phyloP scores from a whole-genome alignment of 805 yeast species.

The Barnettozyma vustinii region DNA sequence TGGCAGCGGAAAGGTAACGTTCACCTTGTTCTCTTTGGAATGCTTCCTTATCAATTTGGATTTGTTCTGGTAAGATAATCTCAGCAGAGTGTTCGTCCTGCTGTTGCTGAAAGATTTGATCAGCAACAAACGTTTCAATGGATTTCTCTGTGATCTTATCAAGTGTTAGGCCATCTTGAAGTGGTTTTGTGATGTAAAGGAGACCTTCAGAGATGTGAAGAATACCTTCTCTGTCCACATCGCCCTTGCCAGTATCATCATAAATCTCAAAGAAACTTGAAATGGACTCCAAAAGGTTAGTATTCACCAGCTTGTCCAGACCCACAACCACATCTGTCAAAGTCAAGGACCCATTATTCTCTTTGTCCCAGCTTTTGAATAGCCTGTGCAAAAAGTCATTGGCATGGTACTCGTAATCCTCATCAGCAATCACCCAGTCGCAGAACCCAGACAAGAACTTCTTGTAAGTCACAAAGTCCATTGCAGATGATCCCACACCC shows the following conservation, averaged over 20 bases:
- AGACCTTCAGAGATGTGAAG: conserved; percentile 84
- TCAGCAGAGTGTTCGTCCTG: conserved; percentile 30
- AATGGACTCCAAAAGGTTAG: conserved; percentile 73
- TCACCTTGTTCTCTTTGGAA: conserved; percentile 64
- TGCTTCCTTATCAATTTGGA: conserved; percentile 56
- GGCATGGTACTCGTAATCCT: conserved; percentile 32
- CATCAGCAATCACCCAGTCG: conserved; percentile 58
- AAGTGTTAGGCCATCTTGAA: conserved; percentile 66
- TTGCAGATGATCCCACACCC: conserved; percentile 54
- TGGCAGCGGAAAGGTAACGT: conserved; percentile 80
- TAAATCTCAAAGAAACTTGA: conserved; percentile 76
- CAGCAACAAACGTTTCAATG: conserved; percentile 65
- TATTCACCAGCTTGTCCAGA: conserved; percentile 58
- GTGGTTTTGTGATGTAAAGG: conserved; percentile 74
- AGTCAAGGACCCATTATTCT: conserved; percentile 47
- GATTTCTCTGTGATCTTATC: conserved; percentile 60
- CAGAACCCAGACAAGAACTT: conserved; percentile 74
- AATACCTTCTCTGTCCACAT: conserved; percentile 72
- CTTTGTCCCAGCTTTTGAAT: conserved; percentile 68
- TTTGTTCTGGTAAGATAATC: conserved; percentile 50
- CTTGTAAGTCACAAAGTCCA: conserved; percentile 69
- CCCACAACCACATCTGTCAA: conserved; percentile 71
- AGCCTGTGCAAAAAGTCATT: conserved; percentile 54
- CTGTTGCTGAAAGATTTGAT: conserved; percentile 39
- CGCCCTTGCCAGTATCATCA: conserved; percentile 53